These are phyloP conservation scores for Penicillium canescens DNA, from an alignment of 495 filamentous ascomycete genomes.

Conservation along the genomic window DNA sequence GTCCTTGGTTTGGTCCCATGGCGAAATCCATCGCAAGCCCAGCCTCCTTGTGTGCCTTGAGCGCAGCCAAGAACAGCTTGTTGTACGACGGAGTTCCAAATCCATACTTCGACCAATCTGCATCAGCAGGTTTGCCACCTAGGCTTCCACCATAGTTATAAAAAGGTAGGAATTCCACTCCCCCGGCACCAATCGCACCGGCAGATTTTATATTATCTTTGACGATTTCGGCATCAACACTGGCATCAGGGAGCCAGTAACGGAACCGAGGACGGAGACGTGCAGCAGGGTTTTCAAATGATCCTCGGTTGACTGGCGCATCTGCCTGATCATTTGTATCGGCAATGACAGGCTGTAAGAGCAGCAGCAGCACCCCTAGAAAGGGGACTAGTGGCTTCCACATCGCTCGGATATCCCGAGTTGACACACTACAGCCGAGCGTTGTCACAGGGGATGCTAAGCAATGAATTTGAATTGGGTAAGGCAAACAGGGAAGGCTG, in stretches of 20 bases:
- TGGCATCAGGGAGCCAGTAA: conserved; percentile 46
- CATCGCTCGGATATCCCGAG: neutral
- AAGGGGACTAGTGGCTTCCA: neutral
- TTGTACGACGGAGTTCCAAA: conserved; percentile 47
- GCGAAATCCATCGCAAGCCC: conserved; percentile 49
- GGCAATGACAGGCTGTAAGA: conserved; percentile 7
- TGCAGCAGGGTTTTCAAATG: conserved; percentile 24
- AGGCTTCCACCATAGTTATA: conserved; percentile 37
- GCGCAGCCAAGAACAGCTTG: conserved; percentile 33
- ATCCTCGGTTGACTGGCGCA: conserved; percentile 17
- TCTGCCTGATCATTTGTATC: conserved; percentile 19
- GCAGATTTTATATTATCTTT: conserved; percentile 33
- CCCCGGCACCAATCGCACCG: conserved; percentile 38
- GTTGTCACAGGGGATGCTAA: too few species aligned
- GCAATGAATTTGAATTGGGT: too few species aligned
- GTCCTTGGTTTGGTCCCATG: conserved; percentile 48
- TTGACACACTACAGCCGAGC: too few species aligned
- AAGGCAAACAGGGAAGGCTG: too few species aligned
- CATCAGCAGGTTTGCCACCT: neutral
- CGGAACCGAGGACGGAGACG: conserved; percentile 28
- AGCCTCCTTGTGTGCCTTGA: conserved; percentile 37
- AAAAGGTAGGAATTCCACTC: conserved; percentile 42
- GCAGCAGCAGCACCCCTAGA: conserved; percentile 8
- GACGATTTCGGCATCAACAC: conserved; percentile 30
- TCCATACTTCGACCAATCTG: conserved; percentile 48